Evolutionary conservation across 1,284 basidiomycete species (phyloP), one percentile per base, ranked within the genome.

Genomic region (Volvariella surrecta): DNA sequence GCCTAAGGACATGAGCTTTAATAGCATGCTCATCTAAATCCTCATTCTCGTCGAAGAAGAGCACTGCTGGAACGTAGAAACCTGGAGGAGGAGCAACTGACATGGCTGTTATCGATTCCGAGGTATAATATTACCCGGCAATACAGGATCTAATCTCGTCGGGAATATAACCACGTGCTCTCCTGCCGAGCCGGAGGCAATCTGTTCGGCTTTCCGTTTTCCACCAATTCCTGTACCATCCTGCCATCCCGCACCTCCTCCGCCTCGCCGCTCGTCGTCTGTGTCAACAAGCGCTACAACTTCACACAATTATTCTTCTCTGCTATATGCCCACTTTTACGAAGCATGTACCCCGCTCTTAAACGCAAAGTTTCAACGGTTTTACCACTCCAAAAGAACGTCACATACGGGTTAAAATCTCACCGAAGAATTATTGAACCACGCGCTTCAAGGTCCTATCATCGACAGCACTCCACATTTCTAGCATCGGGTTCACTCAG

Each of bases 51-150:
- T 73, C 67, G 56, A 85, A 79, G 59, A 83, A 85, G 4, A 85
- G 61, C 35, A 88, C 80, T 6, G 84, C 76, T 16, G 87, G 84
- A 42, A 85, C 83, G 57, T 86, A 87, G 50, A 81, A 67, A 3
- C 82, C 82, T 24, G 73, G 61, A 1, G 80, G 79, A 24, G 81
- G 81, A 18, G 61, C 54, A 28, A 66, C 60, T 31, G 57, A 55
- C 32, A 43, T 48, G 21, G 50, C 38, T 48, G 50, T 50, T 15
- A 28, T 28, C 24, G n/a, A 37, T 19, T 35, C 38, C 24, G 19
- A 35, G 22, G 30, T 11, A 11, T 28, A 28, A 28, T 28, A 11
- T 11, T 28, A 11, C 24, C 24, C 11, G 24, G 11, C 11, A 30
- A 46, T 21, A 44, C 31, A 32, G 45, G 24, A 44, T 31, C 34